Conservation (phyloP, 352 stramenopile species). For the Plasmopara halstedii region DNA sequence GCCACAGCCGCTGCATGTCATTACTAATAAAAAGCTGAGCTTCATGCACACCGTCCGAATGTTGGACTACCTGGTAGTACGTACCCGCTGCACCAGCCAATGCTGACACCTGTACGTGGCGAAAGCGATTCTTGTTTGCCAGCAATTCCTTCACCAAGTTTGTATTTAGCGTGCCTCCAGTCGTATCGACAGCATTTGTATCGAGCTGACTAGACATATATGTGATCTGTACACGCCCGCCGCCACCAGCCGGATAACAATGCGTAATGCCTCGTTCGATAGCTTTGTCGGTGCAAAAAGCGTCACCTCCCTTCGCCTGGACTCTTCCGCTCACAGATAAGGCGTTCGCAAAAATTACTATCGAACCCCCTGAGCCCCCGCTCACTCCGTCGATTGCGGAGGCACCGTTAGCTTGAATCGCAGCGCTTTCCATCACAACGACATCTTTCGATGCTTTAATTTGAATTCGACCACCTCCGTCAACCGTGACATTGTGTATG, state of each 20-base stretch:
- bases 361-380: slow-evolving; percentile 46
- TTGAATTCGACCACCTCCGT: slow-evolving; percentile 51
- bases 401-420: slow-evolving; percentile 45
- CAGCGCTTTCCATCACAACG: slow-evolving; percentile 46
- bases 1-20: slow-evolving; percentile 24
- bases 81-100: slow-evolving; percentile 48
- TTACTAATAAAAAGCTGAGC: slow-evolving; percentile 39
- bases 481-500: slow-evolving; percentile 11
- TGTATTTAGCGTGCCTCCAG: slow-evolving; percentile 29
- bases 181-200: slow-evolving; percentile 44
- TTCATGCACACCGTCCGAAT: slow-evolving; percentile 40
- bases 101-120: slow-evolving; percentile 29
- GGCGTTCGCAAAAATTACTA: slow-evolving; percentile 40
- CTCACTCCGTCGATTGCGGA: slow-evolving; percentile 27
- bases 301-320: slow-evolving; percentile 42
- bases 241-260: slow-evolving; percentile 54
- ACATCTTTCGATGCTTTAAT: slow-evolving; percentile 61
- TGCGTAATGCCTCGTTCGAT: slow-evolving; percentile 21
- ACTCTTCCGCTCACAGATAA: slow-evolving; percentile 39
- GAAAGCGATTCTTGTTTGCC: slow-evolving; percentile 22
- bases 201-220: slow-evolving; percentile 62
- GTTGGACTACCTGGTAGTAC: slow-evolving; percentile 52
- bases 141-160: slow-evolving; percentile 18
- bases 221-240: slow-evolving; percentile 56
- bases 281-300: slow-evolving; percentile 28